Base-by-base conservation (phyloP, 2,329 filamentous ascomycete genomes). In the Mycosphaerelloides madeirae region DNA sequence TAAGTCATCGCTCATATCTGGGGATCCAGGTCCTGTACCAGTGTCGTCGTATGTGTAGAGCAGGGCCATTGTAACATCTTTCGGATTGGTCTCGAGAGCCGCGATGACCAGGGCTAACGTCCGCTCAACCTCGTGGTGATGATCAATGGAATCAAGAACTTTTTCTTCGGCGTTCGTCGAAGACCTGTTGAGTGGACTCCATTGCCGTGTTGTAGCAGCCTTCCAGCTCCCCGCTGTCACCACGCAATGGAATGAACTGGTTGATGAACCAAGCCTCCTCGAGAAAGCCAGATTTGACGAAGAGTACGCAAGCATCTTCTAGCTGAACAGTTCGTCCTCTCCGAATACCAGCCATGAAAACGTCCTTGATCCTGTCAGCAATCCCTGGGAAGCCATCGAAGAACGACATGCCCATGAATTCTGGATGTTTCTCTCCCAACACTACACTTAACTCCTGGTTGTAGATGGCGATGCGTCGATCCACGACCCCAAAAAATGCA, bases 391-490 rank as follows among this genome's bases (percentile, higher is more conserved):
- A 53, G 8, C 15, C 49, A 13, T 43, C 47, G 2, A 38, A 19
- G 16, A 50, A 41, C 34, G 56, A 58, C 6, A 29, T 22, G 7
- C 48, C 49, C 38, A 55, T 44, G 3, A 49, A 29, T 16, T 18
- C 15, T 2, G 56, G 54, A 37, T 68, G 65, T 8, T 59, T 48
- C 0, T 36, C 37, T 2, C 58, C 61, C 5, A 63, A 50, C 6
- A 65, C 46, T 18, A 61, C 49, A 4, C 63, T 53, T 18, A 66
- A 68, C 1, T 54, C 48, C 28, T 65, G 61, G 29, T 70, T 70
- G 54, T 68, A 68, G 16, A 69, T 39, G 50, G 66, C 63, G 15
- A 56, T 59, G 5, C 22, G 8, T 59, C 50, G 0, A 3, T 65
- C 53, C 3, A 57, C 43, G 3, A n/a, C 65, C 65, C 62, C 50